Base-by-base conservation (phyloP, 2,329 filamentous ascomycete genomes). In the Arthroderma uncinatum region DNA sequence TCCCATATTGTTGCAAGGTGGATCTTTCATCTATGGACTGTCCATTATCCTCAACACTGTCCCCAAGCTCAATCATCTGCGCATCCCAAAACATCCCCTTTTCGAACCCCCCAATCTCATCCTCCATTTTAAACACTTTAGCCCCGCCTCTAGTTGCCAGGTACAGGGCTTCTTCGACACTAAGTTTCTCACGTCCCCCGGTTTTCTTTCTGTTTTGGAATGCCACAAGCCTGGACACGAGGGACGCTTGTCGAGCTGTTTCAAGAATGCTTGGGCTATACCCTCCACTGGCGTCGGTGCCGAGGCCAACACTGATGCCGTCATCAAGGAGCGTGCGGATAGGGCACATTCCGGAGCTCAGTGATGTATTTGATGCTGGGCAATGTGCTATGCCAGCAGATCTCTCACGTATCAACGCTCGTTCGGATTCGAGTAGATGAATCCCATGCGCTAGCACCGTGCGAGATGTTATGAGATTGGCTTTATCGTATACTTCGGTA, bases 21-120 rank as follows among this genome's bases (percentile, higher is more conserved):
- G 61, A 62, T 2, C 61, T 66, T 40, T 60, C 63, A 14, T 62
- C 65, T 58, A 19, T 64, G 16, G 23, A 16, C 12, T 25, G 4
- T 5, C 12, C 7, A 21, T 53, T 48, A 36, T 63, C 61, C 23
- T 58, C 62, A 19, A 64, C 55, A 9, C 64, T 61, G 7, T 82
- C 77, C 0, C 78, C 80, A 23, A 96, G 70, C 8, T 79, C 76
- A 56, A 98, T 78, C 64, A 95, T 77, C 76, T 96, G 89, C 59
- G 87, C 90, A 77, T 98, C 93, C 82, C 85, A 97, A 62, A 89
- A 81, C 84, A 86, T 93, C 0, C 91, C 93, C 0, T 86, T 79
- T 62, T 89, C 87, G 68, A 97, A 97, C 0, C 78, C 84, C 2
- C 93, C 93, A 14, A 97, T 78, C 59, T 76, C 80, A 7, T 81